These are phyloP conservation scores for Geotrichum cucujoidarum DNA, from an alignment of 1,139 yeast species.

Conservation along the genomic window DNA sequence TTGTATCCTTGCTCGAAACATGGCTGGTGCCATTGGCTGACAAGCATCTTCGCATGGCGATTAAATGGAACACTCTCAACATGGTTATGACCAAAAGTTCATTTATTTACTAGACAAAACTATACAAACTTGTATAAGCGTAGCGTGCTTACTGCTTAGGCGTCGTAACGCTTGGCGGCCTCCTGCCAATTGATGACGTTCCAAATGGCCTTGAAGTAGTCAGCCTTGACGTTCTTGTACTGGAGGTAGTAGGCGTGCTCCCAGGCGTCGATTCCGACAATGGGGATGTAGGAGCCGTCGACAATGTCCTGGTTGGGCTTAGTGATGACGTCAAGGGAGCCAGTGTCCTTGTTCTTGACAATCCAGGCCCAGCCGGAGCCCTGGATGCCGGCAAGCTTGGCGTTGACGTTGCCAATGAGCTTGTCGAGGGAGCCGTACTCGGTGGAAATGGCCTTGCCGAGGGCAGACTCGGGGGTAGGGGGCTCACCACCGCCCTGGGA, in stretches of 20 bases:
- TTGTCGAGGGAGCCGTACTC: slow-evolving; percentile 78
- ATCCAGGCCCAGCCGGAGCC: slow-evolving; percentile 98
- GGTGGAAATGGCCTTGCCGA: slow-evolving; percentile 57
- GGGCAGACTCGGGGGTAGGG: slow-evolving; percentile 53
- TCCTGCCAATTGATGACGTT: slow-evolving; percentile 94
- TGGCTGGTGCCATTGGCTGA: no score
- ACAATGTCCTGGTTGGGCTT: slow-evolving; percentile 90
- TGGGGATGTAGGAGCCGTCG: slow-evolving; percentile 65
- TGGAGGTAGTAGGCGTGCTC: slow-evolving; percentile 97
- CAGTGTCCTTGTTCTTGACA: slow-evolving; percentile 80
- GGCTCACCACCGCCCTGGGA: slow-evolving; percentile 82
- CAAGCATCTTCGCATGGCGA: no score
- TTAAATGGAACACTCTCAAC: no score
- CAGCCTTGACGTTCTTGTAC: slow-evolving; percentile 89
- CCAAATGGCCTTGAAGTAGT: slow-evolving; percentile 96
- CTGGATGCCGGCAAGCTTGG: slow-evolving; percentile 84
- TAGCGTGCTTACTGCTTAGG: no score
- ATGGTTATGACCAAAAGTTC: no score
- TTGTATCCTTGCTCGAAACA: no score
- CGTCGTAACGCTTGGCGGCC: slow-evolving; percentile 61
- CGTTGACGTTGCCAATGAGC: slow-evolving; percentile 62
- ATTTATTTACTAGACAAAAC: no score
- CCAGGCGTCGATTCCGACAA: slow-evolving; percentile 97
- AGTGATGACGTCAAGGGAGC: slow-evolving; percentile 77
- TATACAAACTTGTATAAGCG: no score